Conservation (phyloP, 2,329 filamentous ascomycete genomes). For the Pestalotiopsis sp. region DNA sequence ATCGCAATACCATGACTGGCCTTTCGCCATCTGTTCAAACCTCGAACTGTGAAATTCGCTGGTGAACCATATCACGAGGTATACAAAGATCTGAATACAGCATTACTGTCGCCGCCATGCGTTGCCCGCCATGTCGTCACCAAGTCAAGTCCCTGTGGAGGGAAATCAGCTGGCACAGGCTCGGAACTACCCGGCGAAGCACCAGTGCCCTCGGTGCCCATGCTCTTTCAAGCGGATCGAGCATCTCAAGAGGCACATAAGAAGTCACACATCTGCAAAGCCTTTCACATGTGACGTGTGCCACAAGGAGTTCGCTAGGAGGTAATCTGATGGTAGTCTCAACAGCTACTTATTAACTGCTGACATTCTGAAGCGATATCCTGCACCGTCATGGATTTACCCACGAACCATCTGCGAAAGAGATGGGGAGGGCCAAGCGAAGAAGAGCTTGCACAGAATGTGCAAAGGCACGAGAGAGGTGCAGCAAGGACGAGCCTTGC, state of each 20-base stretch:
- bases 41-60: background rate
- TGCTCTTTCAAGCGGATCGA: constrained; percentile 31
- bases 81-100: background rate
- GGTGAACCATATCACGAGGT: background rate
- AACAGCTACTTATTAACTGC: background rate
- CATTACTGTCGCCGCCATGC: background rate
- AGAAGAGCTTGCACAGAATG: constrained; percentile 30
- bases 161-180: background rate
- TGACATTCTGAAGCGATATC: constrained; percentile 4
- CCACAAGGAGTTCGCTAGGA: constrained; percentile 31
- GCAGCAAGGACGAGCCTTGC: constrained; percentile 30
- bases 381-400: background rate
- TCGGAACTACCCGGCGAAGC: background rate
- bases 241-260: constrained; percentile 32
- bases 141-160: background rate
- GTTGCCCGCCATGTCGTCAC: background rate
- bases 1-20: background rate
- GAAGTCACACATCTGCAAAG: constrained; percentile 26
- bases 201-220: constrained; percentile 28
- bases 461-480: constrained; percentile 28
- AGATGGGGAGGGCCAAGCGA: constrained; percentile 18
- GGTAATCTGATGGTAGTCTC: constrained; percentile 18
- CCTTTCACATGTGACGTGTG: constrained; percentile 28
- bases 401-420: constrained; percentile 20
- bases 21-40: background rate